Conservation (phyloP, 495 filamentous ascomycete species). For the Penicillium odoratum region DNA sequence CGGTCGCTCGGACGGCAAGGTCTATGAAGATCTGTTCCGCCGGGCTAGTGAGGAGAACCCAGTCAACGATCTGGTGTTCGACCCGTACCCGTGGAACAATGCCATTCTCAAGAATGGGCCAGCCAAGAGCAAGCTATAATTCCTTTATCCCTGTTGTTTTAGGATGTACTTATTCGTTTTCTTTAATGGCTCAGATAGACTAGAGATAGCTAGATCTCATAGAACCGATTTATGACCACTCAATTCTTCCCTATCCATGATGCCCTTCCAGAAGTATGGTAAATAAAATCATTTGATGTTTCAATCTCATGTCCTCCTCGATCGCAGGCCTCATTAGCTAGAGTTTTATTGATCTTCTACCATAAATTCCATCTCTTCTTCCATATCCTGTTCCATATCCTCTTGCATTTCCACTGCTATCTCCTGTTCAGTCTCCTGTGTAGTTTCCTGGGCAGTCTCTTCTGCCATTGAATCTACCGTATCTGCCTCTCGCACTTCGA, state of each 20-base stretch:
- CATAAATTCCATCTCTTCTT: too few species aligned
- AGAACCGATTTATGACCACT: slow-evolving; percentile 1
- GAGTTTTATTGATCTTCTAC: too few species aligned
- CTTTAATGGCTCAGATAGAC: slow-evolving; percentile 1
- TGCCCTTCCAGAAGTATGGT: too few species aligned
- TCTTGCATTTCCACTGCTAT: too few species aligned
- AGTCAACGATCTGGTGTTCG: slow-evolving; percentile 62
- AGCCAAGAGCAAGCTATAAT: slow-evolving; percentile 43
- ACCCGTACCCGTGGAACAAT: slow-evolving; percentile 65
- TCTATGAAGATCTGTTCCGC: slow-evolving; percentile 69
- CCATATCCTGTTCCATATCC: too few species aligned
- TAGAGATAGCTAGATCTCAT: slow-evolving; percentile 2
- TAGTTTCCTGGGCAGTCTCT: too few species aligned
- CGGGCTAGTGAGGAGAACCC: slow-evolving; percentile 67
- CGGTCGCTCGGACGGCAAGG: slow-evolving; percentile 64
- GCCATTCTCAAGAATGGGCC: slow-evolving; percentile 55
- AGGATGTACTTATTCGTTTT: slow-evolving; percentile 2
- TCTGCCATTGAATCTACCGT: too few species aligned
- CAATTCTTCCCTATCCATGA: background rate
- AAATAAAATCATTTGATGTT: too few species aligned
- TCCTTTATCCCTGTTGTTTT: background rate
- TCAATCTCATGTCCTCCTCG: too few species aligned
- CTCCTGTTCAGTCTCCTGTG: too few species aligned
- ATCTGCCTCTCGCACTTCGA: too few species aligned
- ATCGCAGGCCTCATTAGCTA: too few species aligned